phyloP scores from a whole-genome alignment of 2,329 filamentous ascomycete genomes.

The Neofusicoccum sp. region DNA sequence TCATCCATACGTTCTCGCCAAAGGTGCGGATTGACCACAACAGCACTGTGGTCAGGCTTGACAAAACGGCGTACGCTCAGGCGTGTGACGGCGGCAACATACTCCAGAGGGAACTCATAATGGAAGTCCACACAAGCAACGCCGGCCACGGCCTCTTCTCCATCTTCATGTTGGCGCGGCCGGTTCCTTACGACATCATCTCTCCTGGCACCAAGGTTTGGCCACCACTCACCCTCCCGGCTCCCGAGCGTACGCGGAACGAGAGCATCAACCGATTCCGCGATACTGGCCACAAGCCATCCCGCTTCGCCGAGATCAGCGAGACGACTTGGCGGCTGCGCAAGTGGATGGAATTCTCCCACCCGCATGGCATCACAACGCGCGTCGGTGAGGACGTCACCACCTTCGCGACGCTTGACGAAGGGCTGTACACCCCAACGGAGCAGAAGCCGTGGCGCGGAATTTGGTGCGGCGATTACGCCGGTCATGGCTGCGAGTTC shows the following conservation, averaged over 20 bases:
- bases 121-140: conserved; percentile 38
- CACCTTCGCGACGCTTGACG: conserved; percentile 72
- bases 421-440: conserved; percentile 76
- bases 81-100: conserved; percentile 32
- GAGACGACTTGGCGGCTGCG: conserved; percentile 71
- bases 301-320: conserved; percentile 59
- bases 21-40: conserved; percentile 70
- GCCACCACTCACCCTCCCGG: conserved; percentile 72
- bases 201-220: conserved; percentile 54
- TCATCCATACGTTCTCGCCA: conserved; percentile 72
- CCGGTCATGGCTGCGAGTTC: conserved; percentile 85
- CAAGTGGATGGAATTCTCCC: conserved; percentile 69
- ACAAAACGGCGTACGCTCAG: conserved; percentile 29
- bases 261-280: conserved; percentile 45
- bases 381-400: conserved; percentile 54
- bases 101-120: conserved; percentile 53
- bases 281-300: conserved; percentile 50
- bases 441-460: conserved; percentile 78
- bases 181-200: conserved; percentile 44
- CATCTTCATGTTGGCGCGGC: conserved; percentile 65
- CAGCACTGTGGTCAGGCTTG: conserved; percentile 59
- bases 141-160: conserved; percentile 53
- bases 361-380: conserved; percentile 32
- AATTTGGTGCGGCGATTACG: conserved; percentile 91
- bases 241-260: conserved; percentile 56